Base-by-base conservation (phyloP, 2,329 filamentous ascomycete species). In the Zasmidium angulare region DNA sequence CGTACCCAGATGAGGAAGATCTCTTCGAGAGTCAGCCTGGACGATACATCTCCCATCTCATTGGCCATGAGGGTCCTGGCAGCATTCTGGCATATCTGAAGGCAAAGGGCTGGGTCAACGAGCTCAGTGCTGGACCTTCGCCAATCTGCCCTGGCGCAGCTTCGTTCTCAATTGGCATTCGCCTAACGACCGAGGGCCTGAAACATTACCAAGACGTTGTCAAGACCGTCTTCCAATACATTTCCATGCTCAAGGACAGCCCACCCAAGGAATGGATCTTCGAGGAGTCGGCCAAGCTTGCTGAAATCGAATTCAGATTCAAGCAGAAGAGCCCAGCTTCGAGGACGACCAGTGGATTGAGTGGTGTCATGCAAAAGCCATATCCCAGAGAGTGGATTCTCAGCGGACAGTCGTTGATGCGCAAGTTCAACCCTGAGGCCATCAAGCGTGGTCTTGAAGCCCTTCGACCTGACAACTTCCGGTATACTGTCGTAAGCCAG, bases 241-340 rank as follows among this genome's bases (percentile, higher is more conserved):
- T 98, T 63, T 87, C 91, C 11, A 84, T 99, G 74, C 84, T 99
- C 57, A 87, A 86, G 63, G 90, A 96, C 68, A 82, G 83, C 1
- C 84, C 89, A 3, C 93, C 93, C 0, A 89, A 96, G 66, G 82
- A 96, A 73, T 98, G 95, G 95, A 92, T 98, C 59, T 93, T 95
- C 60, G 86, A 96, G 29, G 95, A 99, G 76, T 89, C 95, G 75
- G 93, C 92, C 75, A 87, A 88, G 36, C 87, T 98, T 78, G 88
- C 90, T 48, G 93, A 98, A 66, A 91, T 98, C 12, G 90, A 96
- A 67, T 99, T 99, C 81, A 90, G 89, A 66, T 99, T 96, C 77
- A 91, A 88, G 76, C 91, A 98, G 73, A 98, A 98, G 80, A 90
- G 87, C 1, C 91, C 90, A 1, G 91, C 93, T 1, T 95, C 89